Percentiles rank a stretch among this genome's conserved stretches.
Evolutionary conservation across 1,284 basidiomycete species (phyloP).

Genomic region (Cystobasidiaceae sp.): DNA sequence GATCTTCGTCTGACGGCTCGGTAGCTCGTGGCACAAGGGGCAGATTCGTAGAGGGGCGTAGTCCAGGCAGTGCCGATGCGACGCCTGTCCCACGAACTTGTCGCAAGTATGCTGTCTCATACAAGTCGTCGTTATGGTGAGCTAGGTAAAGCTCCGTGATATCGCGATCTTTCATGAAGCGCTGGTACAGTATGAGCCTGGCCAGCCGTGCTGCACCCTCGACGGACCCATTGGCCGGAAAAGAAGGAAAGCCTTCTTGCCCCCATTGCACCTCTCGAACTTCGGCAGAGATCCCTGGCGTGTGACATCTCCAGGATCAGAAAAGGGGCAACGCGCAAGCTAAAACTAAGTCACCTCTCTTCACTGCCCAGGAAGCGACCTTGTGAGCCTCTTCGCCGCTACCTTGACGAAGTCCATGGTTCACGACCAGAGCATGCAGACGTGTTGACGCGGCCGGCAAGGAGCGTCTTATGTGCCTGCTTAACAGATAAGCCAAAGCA

Average conservation of each 20-base stretch:
- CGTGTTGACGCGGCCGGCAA: not conserved
- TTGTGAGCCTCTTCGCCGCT: not conserved
- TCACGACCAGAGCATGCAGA: not conserved
- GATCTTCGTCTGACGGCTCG: not conserved
- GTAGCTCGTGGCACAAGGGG: not conserved
- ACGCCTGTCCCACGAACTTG: not conserved
- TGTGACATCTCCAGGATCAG: not conserved
- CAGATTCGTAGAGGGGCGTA: not conserved
- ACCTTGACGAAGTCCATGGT: slow-evolving; percentile 7
- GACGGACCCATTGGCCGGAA: not conserved
- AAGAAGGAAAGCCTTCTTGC: not conserved
- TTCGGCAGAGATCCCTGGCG: not conserved
- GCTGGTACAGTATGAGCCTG: not conserved
- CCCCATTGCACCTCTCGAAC: slow-evolving; percentile 2
- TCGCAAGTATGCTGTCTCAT: slow-evolving; percentile 1
- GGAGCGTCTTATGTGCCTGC: not conserved
- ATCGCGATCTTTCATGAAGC: not conserved
- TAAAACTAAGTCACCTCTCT: not conserved
- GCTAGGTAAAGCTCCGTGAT: slow-evolving; percentile 4
- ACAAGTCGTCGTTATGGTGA: slow-evolving; percentile 6
- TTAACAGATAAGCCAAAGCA: slow-evolving; percentile 2
- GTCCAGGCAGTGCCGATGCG: not conserved
- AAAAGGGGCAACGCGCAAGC: not conserved
- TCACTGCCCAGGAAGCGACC: not conserved
- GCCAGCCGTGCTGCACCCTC: slow-evolving; percentile 7